Evolutionary conservation across 2,329 filamentous ascomycete species (phyloP), one percentile per base, ranked within the genome.

Genomic region (Nannizzia gypsea): DNA sequence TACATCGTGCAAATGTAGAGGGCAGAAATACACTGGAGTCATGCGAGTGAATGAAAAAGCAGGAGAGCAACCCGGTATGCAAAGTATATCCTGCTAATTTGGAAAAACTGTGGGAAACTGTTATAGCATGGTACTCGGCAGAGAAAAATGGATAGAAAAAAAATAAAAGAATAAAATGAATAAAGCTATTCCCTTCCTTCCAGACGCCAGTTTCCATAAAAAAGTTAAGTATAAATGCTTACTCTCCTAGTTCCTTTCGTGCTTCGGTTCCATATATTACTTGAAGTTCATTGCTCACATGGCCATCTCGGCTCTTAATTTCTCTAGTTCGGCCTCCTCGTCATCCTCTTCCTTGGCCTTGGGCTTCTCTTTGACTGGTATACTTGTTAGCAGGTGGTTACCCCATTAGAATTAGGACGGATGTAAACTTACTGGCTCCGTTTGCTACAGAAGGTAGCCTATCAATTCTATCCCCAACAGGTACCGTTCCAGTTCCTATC

Each of bases 281-380:
- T 15, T 26, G 20, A 2, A 50, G 44, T 40, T 28, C 17, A 28
- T 40, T 50, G 42, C 69, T 75, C 74, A 95, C 87, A 96, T 96
- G 65, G 91, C 91, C 92, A 97, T 97, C 76, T 96, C 92, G 38
- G 90, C 91, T 73, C 95, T 90, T 67, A 99, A 76, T 77, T 93
- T 96, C 74, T 87, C 84, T 70, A 97, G 79, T 77, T 97, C 92
- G 68, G 87, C 92, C 74, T 97, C 92, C 71, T 97, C 93, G 80
- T 97, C 92, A 73, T 96, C 91, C 73, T 96, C 90, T 71, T 88
- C 85, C 70, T 66, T 77, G 75, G 65, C 77, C 73, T 77, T 72
- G 63, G 74, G 67, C 68, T 78, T 78, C 63, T 74, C 74, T 71
- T 74, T 76, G 66, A 74, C 75, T 78, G 65, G 63, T n/a, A 63